A percentile compares a stretch with the other conserved stretches of the same genome.
Conservation (phyloP, 1,284 basidiomycete species). For the Cryptococcus depauperatus region DNA sequence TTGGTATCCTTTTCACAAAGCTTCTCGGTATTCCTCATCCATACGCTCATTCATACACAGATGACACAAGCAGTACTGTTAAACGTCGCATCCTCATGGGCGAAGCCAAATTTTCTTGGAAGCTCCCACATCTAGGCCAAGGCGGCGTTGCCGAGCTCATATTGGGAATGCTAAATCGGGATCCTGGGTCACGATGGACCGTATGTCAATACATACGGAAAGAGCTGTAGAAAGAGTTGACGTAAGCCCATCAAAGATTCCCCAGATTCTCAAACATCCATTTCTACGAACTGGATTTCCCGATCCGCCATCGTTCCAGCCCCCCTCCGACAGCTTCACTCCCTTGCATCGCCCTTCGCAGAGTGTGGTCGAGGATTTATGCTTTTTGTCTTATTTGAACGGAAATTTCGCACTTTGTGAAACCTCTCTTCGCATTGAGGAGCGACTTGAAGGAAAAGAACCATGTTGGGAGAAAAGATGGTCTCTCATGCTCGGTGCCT, state of each 20-base stretch:
- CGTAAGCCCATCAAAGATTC: conserved; percentile 15
- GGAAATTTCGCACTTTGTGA: conserved; percentile 31
- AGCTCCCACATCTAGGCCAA: conserved; percentile 4
- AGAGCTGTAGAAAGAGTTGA: neutral
- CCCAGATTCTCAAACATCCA: conserved; percentile 33
- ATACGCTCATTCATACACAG: conserved; percentile 13
- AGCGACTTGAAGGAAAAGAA: conserved; percentile 19
- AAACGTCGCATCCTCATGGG: conserved; percentile 23
- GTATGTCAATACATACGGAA: conserved; percentile 25
- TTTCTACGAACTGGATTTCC: conserved; percentile 17
- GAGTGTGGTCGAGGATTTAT: conserved; percentile 31
- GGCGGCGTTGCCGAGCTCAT: conserved; percentile 25
- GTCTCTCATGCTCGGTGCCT: conserved; percentile 29
- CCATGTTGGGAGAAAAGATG: conserved; percentile 40
- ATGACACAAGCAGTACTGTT: conserved; percentile 18
- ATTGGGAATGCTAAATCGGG: conserved; percentile 29
- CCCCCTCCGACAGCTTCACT: conserved; percentile 16
- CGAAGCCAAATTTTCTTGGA: conserved; percentile 17
- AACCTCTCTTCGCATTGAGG: conserved; percentile 18
- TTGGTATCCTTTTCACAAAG: conserved; percentile 39
- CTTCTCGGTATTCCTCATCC: conserved; percentile 33
- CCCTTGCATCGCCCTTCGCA: conserved; percentile 12
- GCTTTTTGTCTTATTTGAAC: conserved; percentile 32
- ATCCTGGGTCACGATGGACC: conserved; percentile 26
- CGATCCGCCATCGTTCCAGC: conserved; percentile 15